phyloP scores from a whole-genome alignment of 148 eudicot genomes.

The Heliamphora exappendiculata region DNA sequence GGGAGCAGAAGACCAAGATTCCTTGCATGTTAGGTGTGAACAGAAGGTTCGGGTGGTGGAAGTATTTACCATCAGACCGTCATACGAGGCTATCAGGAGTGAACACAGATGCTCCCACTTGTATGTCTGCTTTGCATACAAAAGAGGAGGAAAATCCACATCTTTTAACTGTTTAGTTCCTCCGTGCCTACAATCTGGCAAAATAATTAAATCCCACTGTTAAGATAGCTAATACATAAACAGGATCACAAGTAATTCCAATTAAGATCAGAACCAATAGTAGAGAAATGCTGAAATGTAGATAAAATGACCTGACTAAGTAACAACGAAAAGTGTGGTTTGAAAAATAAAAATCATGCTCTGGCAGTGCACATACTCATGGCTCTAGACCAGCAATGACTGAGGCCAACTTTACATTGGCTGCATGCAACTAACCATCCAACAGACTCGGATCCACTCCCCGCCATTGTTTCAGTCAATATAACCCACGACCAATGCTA shows the following conservation, averaged over 20 bases:
- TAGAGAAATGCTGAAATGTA: background rate
- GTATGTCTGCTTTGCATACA: background rate
- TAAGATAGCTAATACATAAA: background rate
- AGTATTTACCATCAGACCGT: background rate
- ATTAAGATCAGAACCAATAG: background rate
- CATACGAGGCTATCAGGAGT: too few species aligned
- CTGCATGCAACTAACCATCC: background rate
- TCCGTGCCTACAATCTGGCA: background rate
- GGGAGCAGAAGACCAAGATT: background rate
- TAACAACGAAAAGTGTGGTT: background rate
- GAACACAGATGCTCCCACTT: background rate
- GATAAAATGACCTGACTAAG: conserved; percentile 7
- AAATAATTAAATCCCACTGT: conserved; percentile 1
- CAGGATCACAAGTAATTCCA: background rate
- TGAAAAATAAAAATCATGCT: background rate
- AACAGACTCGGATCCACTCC: background rate
- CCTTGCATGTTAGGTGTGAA: background rate
- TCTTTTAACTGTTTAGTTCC: conserved; percentile 5
- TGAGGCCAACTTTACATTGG: conserved; percentile 2
- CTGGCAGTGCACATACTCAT: conserved; percentile 5
- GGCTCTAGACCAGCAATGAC: conserved; percentile 10
- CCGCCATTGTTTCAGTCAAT: background rate
- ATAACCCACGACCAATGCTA: background rate
- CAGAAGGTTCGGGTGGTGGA: background rate
- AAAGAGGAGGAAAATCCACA: background rate